Percentiles rank a stretch among this genome's conserved stretches.
Evolutionary conservation across 345 rosid genomes (phyloP).

Genomic region (Acer yangbiense): DNA sequence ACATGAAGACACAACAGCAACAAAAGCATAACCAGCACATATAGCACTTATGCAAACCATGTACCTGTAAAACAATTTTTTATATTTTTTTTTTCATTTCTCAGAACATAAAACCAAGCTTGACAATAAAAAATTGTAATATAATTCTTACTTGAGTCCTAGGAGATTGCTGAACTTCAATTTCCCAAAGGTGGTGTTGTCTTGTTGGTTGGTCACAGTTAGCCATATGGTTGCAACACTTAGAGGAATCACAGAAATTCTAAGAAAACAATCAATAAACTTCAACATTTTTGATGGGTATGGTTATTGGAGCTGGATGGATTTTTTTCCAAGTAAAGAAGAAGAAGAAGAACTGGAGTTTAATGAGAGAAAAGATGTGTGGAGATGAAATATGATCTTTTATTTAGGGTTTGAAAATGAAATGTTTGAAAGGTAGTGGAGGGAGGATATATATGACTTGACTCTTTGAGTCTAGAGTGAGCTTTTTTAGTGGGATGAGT

Average conservation of each 20-base stretch:
- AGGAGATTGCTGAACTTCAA: constrained; percentile 52
- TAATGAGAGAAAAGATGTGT: background rate
- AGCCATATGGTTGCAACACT: constrained; percentile 76
- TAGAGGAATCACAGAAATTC: constrained; percentile 77
- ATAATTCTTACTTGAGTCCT: constrained; percentile 69
- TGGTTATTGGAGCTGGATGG: constrained; percentile 19
- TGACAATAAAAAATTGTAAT: background rate
- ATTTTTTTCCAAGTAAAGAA: background rate
- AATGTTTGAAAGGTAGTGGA: background rate
- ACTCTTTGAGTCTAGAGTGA: background rate
- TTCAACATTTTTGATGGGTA: constrained; percentile 42
- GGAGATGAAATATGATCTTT: background rate
- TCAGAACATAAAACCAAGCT: background rate
- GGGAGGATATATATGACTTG: background rate
- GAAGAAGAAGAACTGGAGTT: background rate
- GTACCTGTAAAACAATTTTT: constrained; percentile 44
- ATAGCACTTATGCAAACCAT: constrained; percentile 69
- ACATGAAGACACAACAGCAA: constrained; percentile 59
- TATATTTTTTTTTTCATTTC: too few species aligned
- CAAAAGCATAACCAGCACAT: constrained; percentile 66
- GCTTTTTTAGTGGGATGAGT: constrained; percentile 30
- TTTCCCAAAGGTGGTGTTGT: constrained; percentile 57
- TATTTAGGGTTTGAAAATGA: constrained; percentile 1
- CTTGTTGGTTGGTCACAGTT: constrained; percentile 66
- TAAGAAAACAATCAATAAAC: constrained; percentile 62